These are phyloP conservation scores for Plasmodium blacklocki DNA, from an alignment of 169 alveolate species.

Conservation along the genomic window DNA sequence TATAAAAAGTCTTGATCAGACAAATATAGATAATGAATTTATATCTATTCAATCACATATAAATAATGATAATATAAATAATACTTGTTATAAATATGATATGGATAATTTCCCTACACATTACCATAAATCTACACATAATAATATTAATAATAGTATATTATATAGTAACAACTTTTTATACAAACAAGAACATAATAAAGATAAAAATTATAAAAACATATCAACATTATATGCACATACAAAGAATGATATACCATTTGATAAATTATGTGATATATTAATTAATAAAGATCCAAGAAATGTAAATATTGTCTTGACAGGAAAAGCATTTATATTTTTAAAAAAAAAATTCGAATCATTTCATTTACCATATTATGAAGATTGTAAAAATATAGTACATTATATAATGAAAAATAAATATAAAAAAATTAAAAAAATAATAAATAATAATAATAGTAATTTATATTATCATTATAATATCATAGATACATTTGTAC, in stretches of 20 bases:
- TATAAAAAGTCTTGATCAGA: background rate
- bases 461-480: background rate
- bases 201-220: background rate
- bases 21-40: background rate
- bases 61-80: background rate
- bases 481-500: background rate
- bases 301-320: background rate
- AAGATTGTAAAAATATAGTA: background rate
- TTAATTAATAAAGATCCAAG: conserved; percentile 4
- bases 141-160: background rate
- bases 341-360: background rate
- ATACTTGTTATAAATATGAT: background rate
- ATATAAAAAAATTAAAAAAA: background rate
- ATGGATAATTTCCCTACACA: background rate
- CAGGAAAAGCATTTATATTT: conserved; percentile 7
- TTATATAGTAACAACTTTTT: background rate
- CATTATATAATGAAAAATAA: background rate
- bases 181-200: background rate
- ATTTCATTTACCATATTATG: conserved; percentile 4
- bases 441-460: background rate
- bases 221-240: background rate
- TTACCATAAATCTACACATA: background rate
- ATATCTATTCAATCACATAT: background rate
- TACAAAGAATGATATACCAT: background rate
- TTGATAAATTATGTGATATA: conserved; percentile 3